Evolutionary conservation across 1,139 yeast species (phyloP).

Genomic region (Diutina mesorugosa): DNA sequence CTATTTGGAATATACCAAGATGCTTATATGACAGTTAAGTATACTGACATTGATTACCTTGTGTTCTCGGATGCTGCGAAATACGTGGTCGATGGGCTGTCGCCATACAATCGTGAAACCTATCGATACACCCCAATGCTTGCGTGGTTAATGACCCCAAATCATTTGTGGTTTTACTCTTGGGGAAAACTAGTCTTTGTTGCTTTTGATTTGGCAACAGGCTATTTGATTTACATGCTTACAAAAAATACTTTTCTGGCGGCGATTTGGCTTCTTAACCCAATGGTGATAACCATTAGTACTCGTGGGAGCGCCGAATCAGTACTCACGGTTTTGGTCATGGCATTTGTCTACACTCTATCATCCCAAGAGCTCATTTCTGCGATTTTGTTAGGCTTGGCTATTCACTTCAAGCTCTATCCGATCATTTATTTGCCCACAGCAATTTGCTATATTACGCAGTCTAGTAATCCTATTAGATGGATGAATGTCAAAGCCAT

Average conservation of each 20-base stretch:
- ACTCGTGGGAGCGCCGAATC: constrained; percentile 94
- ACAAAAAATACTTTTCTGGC: constrained; percentile 27
- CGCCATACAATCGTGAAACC: constrained; percentile 80
- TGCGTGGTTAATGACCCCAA: constrained; percentile 74
- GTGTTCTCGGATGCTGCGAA: constrained; percentile 89
- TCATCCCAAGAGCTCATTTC: constrained; percentile 23
- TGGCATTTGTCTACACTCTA: constrained; percentile 41
- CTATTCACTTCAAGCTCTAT: constrained; percentile 84
- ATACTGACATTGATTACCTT: constrained; percentile 87
- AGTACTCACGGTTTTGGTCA: constrained; percentile 63
- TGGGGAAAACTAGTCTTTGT: constrained; percentile 74
- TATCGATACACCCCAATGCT: constrained; percentile 86
- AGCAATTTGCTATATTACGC: constrained; percentile 19
- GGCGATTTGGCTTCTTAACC: constrained; percentile 79
- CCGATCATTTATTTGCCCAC: constrained; percentile 76
- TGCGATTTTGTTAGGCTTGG: constrained; percentile 60
- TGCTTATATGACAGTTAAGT: constrained; percentile 60
- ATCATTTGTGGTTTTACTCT: constrained; percentile 22
- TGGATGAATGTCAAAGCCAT: constrained; percentile 34
- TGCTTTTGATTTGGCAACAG: constrained; percentile 70
- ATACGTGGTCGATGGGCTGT: constrained; percentile 45
- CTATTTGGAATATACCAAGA: constrained; percentile 86
- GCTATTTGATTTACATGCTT: constrained; percentile 39
- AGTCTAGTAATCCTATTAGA: constrained; percentile 10
- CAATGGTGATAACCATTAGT: constrained; percentile 89